Conservation (phyloP, 1,139 yeast species). For the Saccharomyces hybrid region DNA sequence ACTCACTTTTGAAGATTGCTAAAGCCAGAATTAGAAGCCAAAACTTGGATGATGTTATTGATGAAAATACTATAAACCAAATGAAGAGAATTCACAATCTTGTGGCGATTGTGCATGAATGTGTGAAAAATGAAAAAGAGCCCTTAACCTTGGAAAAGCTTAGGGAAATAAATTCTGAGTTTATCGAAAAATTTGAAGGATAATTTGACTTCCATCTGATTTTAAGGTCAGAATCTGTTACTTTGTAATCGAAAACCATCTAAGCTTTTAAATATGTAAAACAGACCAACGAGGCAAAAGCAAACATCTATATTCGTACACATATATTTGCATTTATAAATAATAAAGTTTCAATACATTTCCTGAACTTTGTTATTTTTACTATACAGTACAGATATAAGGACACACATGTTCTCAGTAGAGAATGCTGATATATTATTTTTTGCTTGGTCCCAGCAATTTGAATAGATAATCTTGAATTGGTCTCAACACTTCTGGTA, state of each 20-base stretch:
- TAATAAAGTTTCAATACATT: not conserved
- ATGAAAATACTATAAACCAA: conserved; percentile 9
- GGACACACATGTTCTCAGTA: not conserved
- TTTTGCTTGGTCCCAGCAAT: conserved; percentile 7
- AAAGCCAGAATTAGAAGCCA: not conserved
- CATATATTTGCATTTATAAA: not conserved
- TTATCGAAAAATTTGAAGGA: conserved; percentile 7
- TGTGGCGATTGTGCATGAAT: conserved; percentile 17
- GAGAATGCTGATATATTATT: conserved; percentile 5
- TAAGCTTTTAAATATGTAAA: no score
- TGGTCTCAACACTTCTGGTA: conserved; percentile 23
- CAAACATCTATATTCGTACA: not conserved
- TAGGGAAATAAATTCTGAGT: conserved; percentile 20
- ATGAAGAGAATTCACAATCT: conserved; percentile 21
- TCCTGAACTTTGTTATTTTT: not conserved
- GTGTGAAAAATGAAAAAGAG: conserved; percentile 4
- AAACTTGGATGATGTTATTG: not conserved
- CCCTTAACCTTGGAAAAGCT: conserved; percentile 10
- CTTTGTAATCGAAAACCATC: no score
- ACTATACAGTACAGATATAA: not conserved
- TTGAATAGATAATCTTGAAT: conserved; percentile 27
- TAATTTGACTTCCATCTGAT: not conserved
- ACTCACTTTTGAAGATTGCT: conserved; percentile 15
- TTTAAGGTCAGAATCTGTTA: not conserved
- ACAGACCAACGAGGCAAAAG: no score